These are phyloP conservation scores for Trichophyton equinum DNA, from an alignment of 2,329 filamentous ascomycete genomes.

Conservation along the genomic window DNA sequence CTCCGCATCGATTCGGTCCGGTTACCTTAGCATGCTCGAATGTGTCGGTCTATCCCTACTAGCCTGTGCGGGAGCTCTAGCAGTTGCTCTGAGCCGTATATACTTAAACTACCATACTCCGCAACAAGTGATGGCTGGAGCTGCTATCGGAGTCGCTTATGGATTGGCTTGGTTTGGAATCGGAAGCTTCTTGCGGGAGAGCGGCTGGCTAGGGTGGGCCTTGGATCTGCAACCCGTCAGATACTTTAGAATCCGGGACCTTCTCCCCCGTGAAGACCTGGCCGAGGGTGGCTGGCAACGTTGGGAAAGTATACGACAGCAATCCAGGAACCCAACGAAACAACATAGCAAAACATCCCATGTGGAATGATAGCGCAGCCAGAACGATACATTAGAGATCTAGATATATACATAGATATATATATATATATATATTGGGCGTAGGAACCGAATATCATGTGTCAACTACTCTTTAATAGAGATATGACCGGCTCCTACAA, in stretches of 20 bases:
- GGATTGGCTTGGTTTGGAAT: conserved; percentile 67
- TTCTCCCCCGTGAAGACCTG: conserved; percentile 78
- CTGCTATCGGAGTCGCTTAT: conserved; percentile 54
- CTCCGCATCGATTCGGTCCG: conserved; percentile 20
- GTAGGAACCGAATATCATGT: too few species aligned
- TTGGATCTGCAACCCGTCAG: conserved; percentile 53
- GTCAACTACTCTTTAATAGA: neutral
- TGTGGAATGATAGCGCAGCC: neutral
- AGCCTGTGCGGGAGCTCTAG: conserved; percentile 48
- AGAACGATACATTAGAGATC: neutral
- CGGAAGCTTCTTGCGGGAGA: conserved; percentile 53
- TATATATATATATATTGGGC: neutral
- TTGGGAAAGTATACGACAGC: conserved; percentile 51
- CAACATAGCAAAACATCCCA: neutral
- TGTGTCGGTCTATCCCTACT: conserved; percentile 46
- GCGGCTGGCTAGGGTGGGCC: conserved; percentile 59
- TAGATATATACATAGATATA: neutral
- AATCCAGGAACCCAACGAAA: neutral
- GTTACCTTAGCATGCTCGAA: conserved; percentile 37
- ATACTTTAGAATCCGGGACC: conserved; percentile 62
- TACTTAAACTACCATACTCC: conserved; percentile 90
- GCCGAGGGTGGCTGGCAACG: conserved; percentile 87
- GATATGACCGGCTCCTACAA: conserved; percentile 24
- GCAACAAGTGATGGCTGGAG: conserved; percentile 74
- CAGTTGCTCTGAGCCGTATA: conserved; percentile 69